Evolutionary conservation across 768 basidiomycete genomes (phyloP).

Genomic region (Boletales sp.): DNA sequence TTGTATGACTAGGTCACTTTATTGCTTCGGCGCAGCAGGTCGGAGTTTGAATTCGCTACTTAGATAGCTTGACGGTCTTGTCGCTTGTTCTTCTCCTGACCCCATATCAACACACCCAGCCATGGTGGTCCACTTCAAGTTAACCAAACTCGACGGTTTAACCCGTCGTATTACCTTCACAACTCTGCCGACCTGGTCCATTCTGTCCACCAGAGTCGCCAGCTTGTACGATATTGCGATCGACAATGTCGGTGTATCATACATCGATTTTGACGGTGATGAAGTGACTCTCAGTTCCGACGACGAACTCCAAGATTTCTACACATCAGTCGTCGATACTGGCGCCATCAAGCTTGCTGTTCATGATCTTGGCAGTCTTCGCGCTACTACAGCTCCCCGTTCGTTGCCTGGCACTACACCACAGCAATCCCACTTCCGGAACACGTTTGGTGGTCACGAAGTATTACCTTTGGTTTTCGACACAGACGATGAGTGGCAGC

Average conservation of each 20-base stretch:
- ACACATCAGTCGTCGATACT: constrained; percentile 33
- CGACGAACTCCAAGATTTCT: constrained; percentile 76
- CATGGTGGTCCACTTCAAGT: constrained; percentile 58
- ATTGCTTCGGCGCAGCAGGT: constrained; percentile 29
- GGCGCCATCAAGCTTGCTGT: constrained; percentile 57
- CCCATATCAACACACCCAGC: constrained; percentile 36
- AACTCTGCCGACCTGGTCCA: constrained; percentile 49
- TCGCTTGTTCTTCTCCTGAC: constrained; percentile 10
- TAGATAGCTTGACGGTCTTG: constrained; percentile 12
- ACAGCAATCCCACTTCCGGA: constrained; percentile 43
- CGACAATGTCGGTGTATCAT: constrained; percentile 62
- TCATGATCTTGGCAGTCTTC: constrained; percentile 46
- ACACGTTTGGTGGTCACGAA: constrained; percentile 54
- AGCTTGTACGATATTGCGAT: constrained; percentile 53
- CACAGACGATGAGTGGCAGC: constrained; percentile 64
- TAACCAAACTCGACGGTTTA: constrained; percentile 50
- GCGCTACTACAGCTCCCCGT: constrained; percentile 30
- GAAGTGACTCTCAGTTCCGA: constrained; percentile 74
- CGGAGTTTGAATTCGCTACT: constrained; percentile 41
- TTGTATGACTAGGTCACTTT: too few relatives aligned
- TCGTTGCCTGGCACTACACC: constrained; percentile 32
- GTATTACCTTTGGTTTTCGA: constrained; percentile 45
- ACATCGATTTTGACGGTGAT: constrained; percentile 70
- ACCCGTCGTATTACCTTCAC: constrained; percentile 60
- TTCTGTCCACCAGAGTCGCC: constrained; percentile 53